Base-by-base conservation (phyloP, 1,284 basidiomycete species). In the Sphaerobolus stellatus region DNA sequence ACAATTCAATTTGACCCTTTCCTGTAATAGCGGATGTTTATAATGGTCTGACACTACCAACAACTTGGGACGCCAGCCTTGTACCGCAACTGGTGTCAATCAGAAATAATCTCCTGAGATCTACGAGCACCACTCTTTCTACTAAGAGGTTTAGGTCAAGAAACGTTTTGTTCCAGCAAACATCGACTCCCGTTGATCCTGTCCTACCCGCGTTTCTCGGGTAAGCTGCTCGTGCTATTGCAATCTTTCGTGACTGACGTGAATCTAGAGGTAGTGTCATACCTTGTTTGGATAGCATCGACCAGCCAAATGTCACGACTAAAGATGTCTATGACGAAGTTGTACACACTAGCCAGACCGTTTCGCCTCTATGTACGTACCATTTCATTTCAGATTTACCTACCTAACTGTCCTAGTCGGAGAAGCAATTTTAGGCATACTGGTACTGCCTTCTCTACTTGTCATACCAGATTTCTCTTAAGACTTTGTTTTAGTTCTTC, bases 231-330 rank as follows among this genome's bases (percentile, higher is more conserved):
- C 33, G 11, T 34, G 33, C 18, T 18, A 34, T 34, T 18, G 33
- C 18, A 11, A 11, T 34, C 11, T 34, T 34, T 34, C 11, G 33
- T 34, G 33, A n/a, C n/a, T n/a, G n/a, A n/a, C 29, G 29, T 20
- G 20, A 45, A 3, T 6, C 20, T 38, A 51, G 49, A 4, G 49
- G 41, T 24, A 33, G 38, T 41, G 49, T 41, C 8, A 51, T 51
- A 5, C 28, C 33, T 22, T 51, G 49, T 51, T 33, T 40, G 22
- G 49, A 51, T 51, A 51, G 49, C 27, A 41, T 51, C 28, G 49
- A 51, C 25, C 49, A 51, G 49, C 20, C n/a, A 20, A 27, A 51
- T 25, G 29, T 51, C 11, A 51, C 49, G 24, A 51, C 49, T 9
- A 16, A 51, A 27, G 8, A 25, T 4, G 14, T 51, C 18, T 51